Evolutionary conservation across 257 asterid species (phyloP), one percentile per base, ranked within the genome.

Genomic region (Solanum verrucosum): DNA sequence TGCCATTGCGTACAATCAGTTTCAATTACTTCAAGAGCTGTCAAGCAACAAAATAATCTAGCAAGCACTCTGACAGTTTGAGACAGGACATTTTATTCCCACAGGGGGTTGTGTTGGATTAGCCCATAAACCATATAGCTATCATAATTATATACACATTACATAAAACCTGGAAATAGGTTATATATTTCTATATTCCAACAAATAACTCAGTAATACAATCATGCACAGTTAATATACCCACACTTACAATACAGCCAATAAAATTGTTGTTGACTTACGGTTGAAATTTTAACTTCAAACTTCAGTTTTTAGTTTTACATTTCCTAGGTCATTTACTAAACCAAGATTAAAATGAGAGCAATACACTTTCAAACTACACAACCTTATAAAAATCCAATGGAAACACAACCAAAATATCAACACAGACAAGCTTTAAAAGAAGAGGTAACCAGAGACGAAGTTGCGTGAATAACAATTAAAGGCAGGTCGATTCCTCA

Each of bases 401-500:
- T 27, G 70, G 85, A 29, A 81, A 46, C 40, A 49, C 11, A 35
- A 44, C 33, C 85, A 81, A 81, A 79, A 31, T 81, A 81, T 46
- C 12, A 46, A 46, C 42, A 27, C 33, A 46, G 38, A 18, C 9
- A 79, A 44, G 9, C 85, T 49, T 46, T 46, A 5, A 25, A 46
- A 81, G 85, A 46, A 20, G 29, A 81, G 42, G 23, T 81, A 9
- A 79, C 14, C 84, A 79, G 38, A 79, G 15, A 74, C 37, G 1
- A 42, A 29, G 15, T 38, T 79, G 20, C 12, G 18, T 20, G 29
- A 81, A 81, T 35, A 81, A 46, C 29, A 81, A 29, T 5, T 81
- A 16, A 52, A 73, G 23, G 60, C 9, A 15, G 7, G 70, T 59
- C 31, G 20, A 49, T 79, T 89, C 92, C 99, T 96, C 92, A 97